phyloP scores from a whole-genome alignment of 371 early-diverging fungal species.

The Mortierella sp. region DNA sequence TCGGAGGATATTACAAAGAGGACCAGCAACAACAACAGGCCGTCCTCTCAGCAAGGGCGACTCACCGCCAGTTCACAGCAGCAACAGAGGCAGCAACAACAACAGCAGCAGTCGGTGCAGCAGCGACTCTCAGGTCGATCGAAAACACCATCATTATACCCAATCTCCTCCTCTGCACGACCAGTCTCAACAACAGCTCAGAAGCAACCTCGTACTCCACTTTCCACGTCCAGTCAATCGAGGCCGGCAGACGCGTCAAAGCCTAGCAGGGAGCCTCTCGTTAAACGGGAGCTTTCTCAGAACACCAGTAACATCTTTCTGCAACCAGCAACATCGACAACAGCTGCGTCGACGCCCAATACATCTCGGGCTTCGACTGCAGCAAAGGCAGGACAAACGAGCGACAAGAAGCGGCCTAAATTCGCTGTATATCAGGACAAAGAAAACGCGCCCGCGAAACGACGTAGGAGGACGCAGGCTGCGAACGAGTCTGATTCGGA shows the following conservation, averaged over 20 bases:
- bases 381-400: background rate
- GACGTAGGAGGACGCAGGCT: constrained; percentile 6
- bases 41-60: constrained; percentile 1
- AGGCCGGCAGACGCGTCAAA: background rate
- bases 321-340: background rate
- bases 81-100: background rate
- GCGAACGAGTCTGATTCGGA: constrained; percentile 22
- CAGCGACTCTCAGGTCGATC: background rate
- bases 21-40: background rate
- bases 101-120: background rate
- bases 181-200: background rate
- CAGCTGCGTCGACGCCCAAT: background rate
- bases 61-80: background rate
- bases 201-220: background rate
- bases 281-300: background rate
- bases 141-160: background rate
- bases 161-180: background rate
- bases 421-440: constrained; percentile 30
- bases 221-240: background rate
- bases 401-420: constrained; percentile 28
- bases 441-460: constrained; percentile 16
- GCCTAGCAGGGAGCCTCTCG: background rate
- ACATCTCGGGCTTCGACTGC: background rate
- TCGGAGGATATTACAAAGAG: background rate
- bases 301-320: background rate